Percentiles rank a stretch among this genome's conserved stretches.
These are phyloP conservation scores for Pythium volutum DNA, from an alignment of 352 stramenopile species.

Conservation along the genomic window DNA sequence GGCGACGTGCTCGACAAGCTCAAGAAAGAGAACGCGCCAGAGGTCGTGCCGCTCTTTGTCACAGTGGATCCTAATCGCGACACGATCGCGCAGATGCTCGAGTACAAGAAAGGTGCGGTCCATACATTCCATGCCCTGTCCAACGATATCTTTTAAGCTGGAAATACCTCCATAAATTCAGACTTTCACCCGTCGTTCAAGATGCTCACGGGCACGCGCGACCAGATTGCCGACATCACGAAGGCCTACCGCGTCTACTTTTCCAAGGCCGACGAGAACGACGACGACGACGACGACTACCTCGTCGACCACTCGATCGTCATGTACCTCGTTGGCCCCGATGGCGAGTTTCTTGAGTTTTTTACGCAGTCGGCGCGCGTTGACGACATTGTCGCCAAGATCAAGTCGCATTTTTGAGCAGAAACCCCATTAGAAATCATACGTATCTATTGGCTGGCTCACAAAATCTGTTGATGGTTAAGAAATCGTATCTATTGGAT, in stretches of 20 bases:
- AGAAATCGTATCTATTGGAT: conserved; percentile 1
- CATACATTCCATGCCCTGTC: no score
- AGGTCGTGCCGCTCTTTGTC: conserved; percentile 95
- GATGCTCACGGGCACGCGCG: conserved; percentile 91
- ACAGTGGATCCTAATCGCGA: conserved; percentile 97
- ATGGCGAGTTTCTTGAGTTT: conserved; percentile 98
- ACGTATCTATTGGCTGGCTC: no score
- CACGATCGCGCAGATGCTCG: conserved; percentile 94
- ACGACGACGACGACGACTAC: conserved; percentile 98
- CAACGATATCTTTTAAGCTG: no score
- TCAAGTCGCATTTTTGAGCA: conserved; percentile 74
- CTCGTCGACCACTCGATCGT: conserved; percentile 99
- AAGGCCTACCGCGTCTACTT: conserved; percentile 99
- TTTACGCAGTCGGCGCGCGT: conserved; percentile 97
- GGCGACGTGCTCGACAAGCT: conserved; percentile 94
- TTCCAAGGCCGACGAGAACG: conserved; percentile 93
- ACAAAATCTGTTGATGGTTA: no score
- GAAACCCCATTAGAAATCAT: neutral
- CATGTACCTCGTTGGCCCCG: conserved; percentile 96
- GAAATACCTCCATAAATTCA: no score
- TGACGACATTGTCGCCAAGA: conserved; percentile 94
- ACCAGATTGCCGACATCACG: conserved; percentile 95
- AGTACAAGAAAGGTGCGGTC: conserved; percentile 91
- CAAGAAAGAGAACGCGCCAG: conserved; percentile 49
- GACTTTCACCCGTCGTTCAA: conserved; percentile 86